Conservation (phyloP, 1,284 basidiomycete genomes). For the Sporisorium scitamineum region DNA sequence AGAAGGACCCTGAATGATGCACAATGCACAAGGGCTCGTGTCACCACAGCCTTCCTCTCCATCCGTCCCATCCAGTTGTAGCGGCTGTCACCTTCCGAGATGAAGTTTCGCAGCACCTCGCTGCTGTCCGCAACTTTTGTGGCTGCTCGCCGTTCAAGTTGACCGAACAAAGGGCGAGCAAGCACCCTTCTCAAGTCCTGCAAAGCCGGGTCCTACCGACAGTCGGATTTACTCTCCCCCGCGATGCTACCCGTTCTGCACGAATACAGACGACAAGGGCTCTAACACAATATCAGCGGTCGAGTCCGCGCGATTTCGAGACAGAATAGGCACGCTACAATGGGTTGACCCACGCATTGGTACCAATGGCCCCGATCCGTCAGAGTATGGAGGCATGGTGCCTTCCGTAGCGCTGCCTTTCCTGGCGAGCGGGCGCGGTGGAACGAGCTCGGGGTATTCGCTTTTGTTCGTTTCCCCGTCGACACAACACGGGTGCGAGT, state of each 20-base stretch:
- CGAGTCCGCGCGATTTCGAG: conserved; percentile 21
- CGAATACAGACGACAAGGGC: background rate
- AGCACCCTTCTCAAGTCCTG: conserved; percentile 12
- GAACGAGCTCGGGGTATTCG: conserved; percentile 74
- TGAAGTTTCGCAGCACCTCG: background rate
- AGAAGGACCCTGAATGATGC: conserved; percentile 4
- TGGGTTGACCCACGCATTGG: conserved; percentile 55
- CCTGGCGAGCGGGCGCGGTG: conserved; percentile 37
- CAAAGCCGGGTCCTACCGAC: background rate
- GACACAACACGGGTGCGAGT: conserved; percentile 73
- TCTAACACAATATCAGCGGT: background rate
- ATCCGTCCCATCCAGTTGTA: background rate
- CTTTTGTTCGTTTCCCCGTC: conserved; percentile 74
- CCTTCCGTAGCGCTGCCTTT: conserved; percentile 44
- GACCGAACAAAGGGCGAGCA: conserved; percentile 4
- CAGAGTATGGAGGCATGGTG: conserved; percentile 53
- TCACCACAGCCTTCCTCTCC: background rate
- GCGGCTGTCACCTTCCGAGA: background rate
- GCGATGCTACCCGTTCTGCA: conserved; percentile 42
- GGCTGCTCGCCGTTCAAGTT: background rate
- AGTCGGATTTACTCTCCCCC: background rate
- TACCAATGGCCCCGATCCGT: conserved; percentile 52
- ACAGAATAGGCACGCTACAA: conserved; percentile 21
- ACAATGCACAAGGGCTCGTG: background rate
- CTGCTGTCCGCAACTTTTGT: background rate